Conservation (phyloP, 345 rosid genomes). For the Angophora floribunda region DNA sequence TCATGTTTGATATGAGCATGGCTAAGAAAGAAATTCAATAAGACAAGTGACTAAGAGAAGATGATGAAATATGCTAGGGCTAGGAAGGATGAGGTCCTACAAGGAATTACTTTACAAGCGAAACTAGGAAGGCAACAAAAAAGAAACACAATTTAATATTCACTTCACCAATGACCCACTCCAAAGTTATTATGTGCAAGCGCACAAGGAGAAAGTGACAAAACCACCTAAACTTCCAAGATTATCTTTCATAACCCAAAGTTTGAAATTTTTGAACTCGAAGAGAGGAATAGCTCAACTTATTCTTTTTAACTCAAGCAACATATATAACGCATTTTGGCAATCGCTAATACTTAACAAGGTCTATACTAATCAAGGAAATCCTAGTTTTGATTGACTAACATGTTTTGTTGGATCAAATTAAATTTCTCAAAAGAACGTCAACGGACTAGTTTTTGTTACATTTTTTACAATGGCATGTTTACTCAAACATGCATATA, state of each 20-base stretch:
- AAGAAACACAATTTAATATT: neutral
- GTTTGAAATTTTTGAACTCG: neutral
- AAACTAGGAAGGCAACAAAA: neutral
- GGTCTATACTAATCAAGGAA: neutral
- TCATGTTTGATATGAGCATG: neutral
- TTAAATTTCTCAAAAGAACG: neutral
- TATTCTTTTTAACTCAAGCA: neutral
- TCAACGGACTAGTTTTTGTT: accelerated
- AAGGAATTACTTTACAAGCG: neutral
- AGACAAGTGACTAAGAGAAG: neutral
- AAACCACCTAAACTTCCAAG: neutral
- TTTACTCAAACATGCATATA: neutral
- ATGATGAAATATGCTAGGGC: neutral
- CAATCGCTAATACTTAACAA: neutral
- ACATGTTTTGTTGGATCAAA: neutral
- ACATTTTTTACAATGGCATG: neutral
- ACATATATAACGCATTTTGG: neutral
- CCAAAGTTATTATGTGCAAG: neutral
- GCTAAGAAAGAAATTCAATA: neutral
- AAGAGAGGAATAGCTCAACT: neutral
- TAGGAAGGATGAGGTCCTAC: neutral
- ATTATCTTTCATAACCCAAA: neutral
- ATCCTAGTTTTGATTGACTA: neutral
- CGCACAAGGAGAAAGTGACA: neutral
- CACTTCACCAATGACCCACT: neutral